These are phyloP conservation scores for Shiraia sp. DNA, from an alignment of 2,329 filamentous ascomycete genomes.

Conservation along the genomic window DNA sequence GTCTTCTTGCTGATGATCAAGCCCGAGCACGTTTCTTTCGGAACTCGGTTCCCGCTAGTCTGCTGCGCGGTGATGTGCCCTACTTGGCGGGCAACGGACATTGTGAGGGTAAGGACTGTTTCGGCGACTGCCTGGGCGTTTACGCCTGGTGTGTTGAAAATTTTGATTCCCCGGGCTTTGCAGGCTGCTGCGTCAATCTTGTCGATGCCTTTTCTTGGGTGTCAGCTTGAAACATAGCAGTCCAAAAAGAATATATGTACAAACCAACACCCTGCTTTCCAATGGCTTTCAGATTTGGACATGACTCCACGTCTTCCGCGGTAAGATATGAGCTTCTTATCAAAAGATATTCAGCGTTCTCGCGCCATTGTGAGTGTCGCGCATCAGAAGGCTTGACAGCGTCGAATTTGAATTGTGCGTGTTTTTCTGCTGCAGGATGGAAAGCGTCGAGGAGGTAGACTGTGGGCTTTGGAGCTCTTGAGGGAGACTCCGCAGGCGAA, in stretches of 20 bases:
- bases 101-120: slow-evolving; percentile 42
- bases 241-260: slow-evolving; percentile 10
- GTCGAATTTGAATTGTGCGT: slow-evolving; percentile 46
- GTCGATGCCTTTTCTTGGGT: slow-evolving; percentile 52
- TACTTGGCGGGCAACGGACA: slow-evolving; percentile 33
- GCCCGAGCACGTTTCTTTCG: slow-evolving; percentile 50
- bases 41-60: slow-evolving; percentile 38
- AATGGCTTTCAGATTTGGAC: slow-evolving; percentile 47
- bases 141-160: slow-evolving; percentile 54
- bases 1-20: slow-evolving; percentile 49
- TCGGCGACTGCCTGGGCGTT: slow-evolving; percentile 51
- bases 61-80: slow-evolving; percentile 29
- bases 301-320: slow-evolving; percentile 44
- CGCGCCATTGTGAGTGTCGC: slow-evolving; percentile 45
- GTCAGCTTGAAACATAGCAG: background rate
- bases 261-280: slow-evolving; percentile 54
- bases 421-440: slow-evolving; percentile 43
- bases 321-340: slow-evolving; percentile 46
- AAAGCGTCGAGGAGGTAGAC: slow-evolving; percentile 49
- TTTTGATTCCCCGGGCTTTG: slow-evolving; percentile 44
- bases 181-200: slow-evolving; percentile 49
- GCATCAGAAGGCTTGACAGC: slow-evolving; percentile 43
- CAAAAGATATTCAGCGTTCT: slow-evolving; percentile 48
- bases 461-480: slow-evolving; percentile 33
- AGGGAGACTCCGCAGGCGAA: background rate